Percentiles rank a stretch among this genome's conserved stretches.
These are phyloP conservation scores for Metarhizium anisopliae DNA, from an alignment of 2,329 filamentous ascomycete genomes.

Conservation along the genomic window DNA sequence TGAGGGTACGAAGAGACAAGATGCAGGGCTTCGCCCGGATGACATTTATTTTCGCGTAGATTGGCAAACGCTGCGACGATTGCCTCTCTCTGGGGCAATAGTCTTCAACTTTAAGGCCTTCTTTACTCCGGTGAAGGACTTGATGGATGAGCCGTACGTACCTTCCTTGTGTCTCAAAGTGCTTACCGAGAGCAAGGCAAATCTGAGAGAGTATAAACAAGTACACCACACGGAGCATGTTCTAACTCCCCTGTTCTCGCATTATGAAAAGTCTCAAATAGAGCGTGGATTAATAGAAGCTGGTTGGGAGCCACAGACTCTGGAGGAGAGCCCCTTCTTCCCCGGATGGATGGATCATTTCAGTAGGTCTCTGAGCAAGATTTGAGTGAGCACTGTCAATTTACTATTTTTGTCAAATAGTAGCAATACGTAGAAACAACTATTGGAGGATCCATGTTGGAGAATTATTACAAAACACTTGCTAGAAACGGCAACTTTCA, in stretches of 20 bases:
- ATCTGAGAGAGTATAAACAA: constrained; percentile 70
- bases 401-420: not conserved
- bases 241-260: constrained; percentile 52
- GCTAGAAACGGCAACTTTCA: too few relatives aligned
- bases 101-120: constrained; percentile 86
- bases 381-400: too few relatives aligned
- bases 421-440: too few relatives aligned
- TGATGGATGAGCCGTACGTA: constrained; percentile 63
- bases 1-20: constrained; percentile 50
- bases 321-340: constrained; percentile 70
- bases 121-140: constrained; percentile 65
- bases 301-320: constrained; percentile 58
- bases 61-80: constrained; percentile 76
- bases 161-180: constrained; percentile 61
- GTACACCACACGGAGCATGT: constrained; percentile 73
- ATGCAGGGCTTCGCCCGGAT: constrained; percentile 43
- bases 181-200: constrained; percentile 55
- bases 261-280: constrained; percentile 58
- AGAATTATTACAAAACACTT: too few relatives aligned
- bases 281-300: constrained; percentile 48
- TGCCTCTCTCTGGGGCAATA: constrained; percentile 66
- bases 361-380: too few relatives aligned
- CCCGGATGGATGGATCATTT: constrained; percentile 42
- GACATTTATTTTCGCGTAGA: constrained; percentile 68
- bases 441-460: too few relatives aligned